A percentile compares a stretch with the other conserved stretches of the same genome.
Conservation (phyloP, 2,329 filamentous ascomycete species). For the Pestalotiopsis sp. region DNA sequence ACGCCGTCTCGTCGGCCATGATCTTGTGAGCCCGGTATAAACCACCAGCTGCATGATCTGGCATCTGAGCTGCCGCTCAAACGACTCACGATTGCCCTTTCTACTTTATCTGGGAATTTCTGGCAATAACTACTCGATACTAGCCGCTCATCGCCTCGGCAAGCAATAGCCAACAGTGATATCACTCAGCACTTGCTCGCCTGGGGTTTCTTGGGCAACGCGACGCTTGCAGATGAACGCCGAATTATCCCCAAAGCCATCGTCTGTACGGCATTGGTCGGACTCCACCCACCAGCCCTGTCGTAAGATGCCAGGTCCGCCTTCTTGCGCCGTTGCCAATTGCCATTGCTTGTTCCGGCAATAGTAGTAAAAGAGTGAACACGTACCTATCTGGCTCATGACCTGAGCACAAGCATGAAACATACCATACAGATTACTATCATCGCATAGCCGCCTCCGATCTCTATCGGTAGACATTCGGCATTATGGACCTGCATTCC, state of each 20-base stretch:
- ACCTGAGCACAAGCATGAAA: not conserved
- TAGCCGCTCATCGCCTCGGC: not conserved
- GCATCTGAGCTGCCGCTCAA: not conserved
- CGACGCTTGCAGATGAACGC: not conserved
- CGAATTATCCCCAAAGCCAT: slow-evolving; percentile 9
- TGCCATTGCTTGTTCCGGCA: not conserved
- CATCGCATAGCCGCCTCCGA: not conserved
- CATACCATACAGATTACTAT: not conserved
- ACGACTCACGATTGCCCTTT: not conserved
- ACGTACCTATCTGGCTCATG: not conserved
- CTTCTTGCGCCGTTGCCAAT: not conserved
- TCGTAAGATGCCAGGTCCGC: not conserved
- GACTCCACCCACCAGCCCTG: not conserved
- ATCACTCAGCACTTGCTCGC: not conserved
- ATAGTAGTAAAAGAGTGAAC: not conserved
- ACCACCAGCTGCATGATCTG: not conserved
- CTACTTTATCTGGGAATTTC: not conserved
- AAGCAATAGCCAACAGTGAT: not conserved
- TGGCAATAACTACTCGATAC: not conserved
- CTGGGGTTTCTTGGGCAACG: not conserved
- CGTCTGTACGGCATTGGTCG: not conserved
- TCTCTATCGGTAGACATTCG: not conserved
- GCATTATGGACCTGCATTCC: not conserved
- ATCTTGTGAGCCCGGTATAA: not conserved
- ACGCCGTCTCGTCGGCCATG: not conserved